Base-by-base conservation (phyloP, 768 basidiomycete species). In the Podaxis rugospora region DNA sequence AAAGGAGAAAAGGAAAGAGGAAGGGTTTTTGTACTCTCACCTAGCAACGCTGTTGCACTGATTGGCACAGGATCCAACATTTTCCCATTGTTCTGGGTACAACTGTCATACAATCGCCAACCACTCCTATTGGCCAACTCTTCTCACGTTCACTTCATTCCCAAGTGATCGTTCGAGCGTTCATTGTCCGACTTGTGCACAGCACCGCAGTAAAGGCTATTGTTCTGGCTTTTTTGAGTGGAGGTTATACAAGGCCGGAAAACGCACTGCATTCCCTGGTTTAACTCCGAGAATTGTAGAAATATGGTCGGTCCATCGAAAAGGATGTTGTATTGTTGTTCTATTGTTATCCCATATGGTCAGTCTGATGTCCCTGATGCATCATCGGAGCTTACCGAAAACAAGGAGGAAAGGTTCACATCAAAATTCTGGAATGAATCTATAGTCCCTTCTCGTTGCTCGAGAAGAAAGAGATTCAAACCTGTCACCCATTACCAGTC, bases 1-100 rank as follows among this genome's bases (percentile, higher is more conserved):
- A 69, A 62, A 70, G 66, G 64, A 67, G 57, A 64, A 66, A 71
- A 68, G 64, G 60, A 54, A 27, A 64, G 51, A 51, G 58, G 50
- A 58, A 51, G 35, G 61, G 46, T 35, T 42, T 60, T 60, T 60
- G 59, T 53, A 52, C 39, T 21, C 9, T 11, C 60, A 55, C 57
- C 16, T 50, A 55, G 51, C 42, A 59, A 55, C 51, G 37, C 28
- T 9, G 52, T 54, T 37, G 52, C 37, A 16, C 18, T 23, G 35
- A 37, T 7, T n/a, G 36, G 14, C 52, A 54, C 18, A 59, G 27
- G 27, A 28, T 46, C 11, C 16, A 39, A 23, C 13, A 11, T 25
- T 11, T 49, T 18, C 18, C 56, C 53, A 54, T 51, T 58, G 55
- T 53, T 51, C 51, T 51, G 56, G 57, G 39, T 46, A 44, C 51